Base-by-base conservation (phyloP, 345 rosid genomes). In the Crucihimalaya himalaica region DNA sequence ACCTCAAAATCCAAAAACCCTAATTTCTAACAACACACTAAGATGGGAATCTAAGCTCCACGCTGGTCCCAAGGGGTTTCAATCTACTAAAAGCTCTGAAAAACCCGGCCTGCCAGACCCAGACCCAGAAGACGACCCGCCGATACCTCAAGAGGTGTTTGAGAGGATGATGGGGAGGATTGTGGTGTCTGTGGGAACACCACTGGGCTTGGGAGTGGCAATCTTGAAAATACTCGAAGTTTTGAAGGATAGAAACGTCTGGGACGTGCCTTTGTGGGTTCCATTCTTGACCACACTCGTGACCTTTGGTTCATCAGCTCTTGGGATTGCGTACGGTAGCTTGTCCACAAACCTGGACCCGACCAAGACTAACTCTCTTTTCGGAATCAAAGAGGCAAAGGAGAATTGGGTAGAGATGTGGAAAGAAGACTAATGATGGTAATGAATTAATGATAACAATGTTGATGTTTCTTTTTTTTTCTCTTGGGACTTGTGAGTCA, bases 391-490 rank as follows among this genome's bases (percentile, higher is more conserved):
- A 16, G 92, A 89, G 72, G 86, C 82, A 40, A 78, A 82, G 69
- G 68, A 68, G 72, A 86, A 93, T 34, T 93, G 98, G 97, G 89
- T 61, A 42, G 96, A 87, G 81, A 83, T 90, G 81, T 90, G 97
- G 98, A 80, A 78, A 42, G 89, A 89, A 58, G 97, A 86, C 3
- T 11, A 28, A 45, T 19, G 40, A 16, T 63, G 50, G 8, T 32
- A 37, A 56, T 56, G 21, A 5, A 25, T 52, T 25, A 25, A 56
- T 31, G 23, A 27, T 54, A 28, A 23, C 25, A 6, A 25, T 52
- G 16, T 21, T 8, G 21, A 54, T 54, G 34, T 54, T 54, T 28
- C n/a, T n/a, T n/a, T n/a, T n/a, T n/a, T n/a, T n/a, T n/a, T n/a
- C n/a, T n/a, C n/a, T n/a, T n/a, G n/a, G n/a, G n/a, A n/a, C n/a